Conservation (phyloP, 2,329 filamentous ascomycete species). For the Davidsoniella virescens region DNA sequence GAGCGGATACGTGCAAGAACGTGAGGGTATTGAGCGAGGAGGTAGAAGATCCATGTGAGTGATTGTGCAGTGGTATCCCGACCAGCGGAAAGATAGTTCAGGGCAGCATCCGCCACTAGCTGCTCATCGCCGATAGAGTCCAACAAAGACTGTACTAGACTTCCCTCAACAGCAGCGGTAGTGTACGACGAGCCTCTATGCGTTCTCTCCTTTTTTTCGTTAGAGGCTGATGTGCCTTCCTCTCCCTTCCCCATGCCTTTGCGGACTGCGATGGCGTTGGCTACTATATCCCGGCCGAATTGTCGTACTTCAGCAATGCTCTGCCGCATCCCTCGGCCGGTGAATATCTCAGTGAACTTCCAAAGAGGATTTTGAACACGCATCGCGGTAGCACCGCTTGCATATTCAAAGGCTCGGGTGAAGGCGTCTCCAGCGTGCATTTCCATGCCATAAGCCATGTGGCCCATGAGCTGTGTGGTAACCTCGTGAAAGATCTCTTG, state of each 20-base stretch:
- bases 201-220: too few relatives aligned
- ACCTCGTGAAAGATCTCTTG: conserved; percentile 46
- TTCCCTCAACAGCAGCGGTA: conserved; percentile 22
- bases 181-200: not conserved
- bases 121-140: conserved; percentile 36
- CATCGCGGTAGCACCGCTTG: conserved; percentile 41
- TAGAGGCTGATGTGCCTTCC: not conserved
- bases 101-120: conserved; percentile 45
- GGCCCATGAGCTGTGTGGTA: conserved; percentile 50
- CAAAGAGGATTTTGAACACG: conserved; percentile 52
- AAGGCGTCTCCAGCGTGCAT: conserved; percentile 47
- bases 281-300: conserved; percentile 42
- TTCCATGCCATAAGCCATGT: conserved; percentile 53
- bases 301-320: conserved; percentile 34
- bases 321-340: conserved; percentile 29
- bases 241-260: conserved; percentile 10
- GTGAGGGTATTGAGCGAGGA: conserved; percentile 35
- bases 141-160: conserved; percentile 43
- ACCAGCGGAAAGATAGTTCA: conserved; percentile 50
- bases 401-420: conserved; percentile 43
- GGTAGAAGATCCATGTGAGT: conserved; percentile 47
- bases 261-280: conserved; percentile 32
- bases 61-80: conserved; percentile 50
- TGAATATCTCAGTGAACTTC: conserved; percentile 39
- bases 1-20: conserved; percentile 25